Percentiles rank a stretch among this genome's conserved stretches.
These are phyloP conservation scores for Fusarium xylarioides DNA, from an alignment of 2,329 filamentous ascomycete species.

Conservation along the genomic window DNA sequence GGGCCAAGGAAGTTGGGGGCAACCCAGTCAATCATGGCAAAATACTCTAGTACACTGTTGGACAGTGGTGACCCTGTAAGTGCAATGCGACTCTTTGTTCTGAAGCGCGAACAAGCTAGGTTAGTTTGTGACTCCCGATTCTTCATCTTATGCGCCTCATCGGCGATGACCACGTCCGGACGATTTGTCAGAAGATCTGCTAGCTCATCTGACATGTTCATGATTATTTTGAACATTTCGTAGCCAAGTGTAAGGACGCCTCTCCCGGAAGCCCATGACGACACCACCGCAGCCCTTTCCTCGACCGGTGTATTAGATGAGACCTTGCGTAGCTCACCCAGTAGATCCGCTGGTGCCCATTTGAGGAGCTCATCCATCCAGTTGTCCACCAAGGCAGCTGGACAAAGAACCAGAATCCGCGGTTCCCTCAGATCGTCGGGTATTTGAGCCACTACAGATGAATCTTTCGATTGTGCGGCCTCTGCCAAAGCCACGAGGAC, in stretches of 20 bases:
- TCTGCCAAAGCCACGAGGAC: slow-evolving; percentile 79
- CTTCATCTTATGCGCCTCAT: slow-evolving; percentile 86
- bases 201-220: slow-evolving; percentile 45
- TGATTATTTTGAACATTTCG: slow-evolving; percentile 65
- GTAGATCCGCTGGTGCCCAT: slow-evolving; percentile 68
- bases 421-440: slow-evolving; percentile 70
- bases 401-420: slow-evolving; percentile 78
- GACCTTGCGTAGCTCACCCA: slow-evolving; percentile 68
- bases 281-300: slow-evolving; percentile 58
- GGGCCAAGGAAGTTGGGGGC: slow-evolving; percentile 80
- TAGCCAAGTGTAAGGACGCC: slow-evolving; percentile 85
- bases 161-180: slow-evolving; percentile 80
- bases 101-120: slow-evolving; percentile 65
- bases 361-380: slow-evolving; percentile 80
- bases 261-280: slow-evolving; percentile 69
- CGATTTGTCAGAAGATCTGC: slow-evolving; percentile 62
- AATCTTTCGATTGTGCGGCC: slow-evolving; percentile 68
- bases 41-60: slow-evolving; percentile 87
- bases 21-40: slow-evolving; percentile 88
- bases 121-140: slow-evolving; percentile 66
- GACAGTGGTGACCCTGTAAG: slow-evolving; percentile 87
- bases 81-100: slow-evolving; percentile 77
- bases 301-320: slow-evolving; percentile 49
- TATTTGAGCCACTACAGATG: slow-evolving; percentile 69
- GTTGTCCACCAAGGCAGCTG: slow-evolving; percentile 78